Evolutionary conservation across 2,329 filamentous ascomycete species (phyloP), one percentile per base, ranked within the genome.

Genomic region (Cladosporium sp.): DNA sequence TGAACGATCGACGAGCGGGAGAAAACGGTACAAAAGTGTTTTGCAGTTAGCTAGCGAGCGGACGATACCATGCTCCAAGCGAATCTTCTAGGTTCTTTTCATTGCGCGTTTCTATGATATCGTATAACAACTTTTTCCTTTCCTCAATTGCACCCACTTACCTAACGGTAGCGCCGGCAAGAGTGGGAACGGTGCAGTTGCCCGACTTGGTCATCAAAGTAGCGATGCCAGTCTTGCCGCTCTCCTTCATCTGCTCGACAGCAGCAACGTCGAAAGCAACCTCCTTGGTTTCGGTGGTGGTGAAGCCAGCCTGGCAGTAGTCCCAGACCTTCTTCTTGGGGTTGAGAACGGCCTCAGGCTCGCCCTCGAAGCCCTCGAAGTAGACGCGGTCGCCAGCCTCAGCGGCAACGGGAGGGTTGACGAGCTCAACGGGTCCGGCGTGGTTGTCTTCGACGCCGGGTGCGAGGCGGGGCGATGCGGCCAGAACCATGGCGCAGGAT

Each of bases 311-410:
- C 78, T 97, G 92, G 72, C 95, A 88, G 8, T 80, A 88, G 78
- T 98, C 93, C 91, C 92, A 97, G 54, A 97, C 77, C 84, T 97
- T 97, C 84, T 97, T 98, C 85, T 98, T 98, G 52, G 93, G 93
- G 78, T 97, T 98, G 51, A 98, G 79, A 45, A 92, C 82, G 55
- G 85, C 85, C 78, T 98, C 93, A 0, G 93, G 90, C 76, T 95
- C 87, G 53, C 89, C 91, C 69, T 88, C 79, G 84, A 88, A 98
- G 41, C 93, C 93, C 67, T 97, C 88, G 67, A 98, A 98, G 78
- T 78, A 91, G 45, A 97, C 87, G 12, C 88, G 78, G 67, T 95
- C 89, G 52, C 93, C 93, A 5, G 91, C 88, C 65, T 84, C 82
- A 38, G 88, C 78, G 35, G 80, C 88, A 15, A 78, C 80, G 1